Percentiles rank a stretch among this genome's conserved stretches.
phyloP scores from a whole-genome alignment of 2,329 filamentous ascomycete species.

The Penicillium sclerotiorum region DNA sequence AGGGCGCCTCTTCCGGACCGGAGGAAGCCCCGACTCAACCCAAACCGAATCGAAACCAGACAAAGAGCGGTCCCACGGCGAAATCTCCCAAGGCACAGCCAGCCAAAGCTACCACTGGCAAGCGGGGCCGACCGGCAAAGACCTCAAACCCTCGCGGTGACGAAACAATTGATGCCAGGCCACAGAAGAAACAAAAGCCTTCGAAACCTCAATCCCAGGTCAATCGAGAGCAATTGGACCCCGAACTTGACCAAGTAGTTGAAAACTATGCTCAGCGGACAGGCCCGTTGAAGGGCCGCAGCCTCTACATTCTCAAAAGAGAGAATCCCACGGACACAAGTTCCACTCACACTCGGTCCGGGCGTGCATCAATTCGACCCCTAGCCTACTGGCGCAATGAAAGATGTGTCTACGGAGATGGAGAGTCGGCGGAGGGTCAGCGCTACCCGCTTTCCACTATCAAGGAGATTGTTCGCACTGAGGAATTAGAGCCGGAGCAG shows the following conservation, averaged over 20 bases:
- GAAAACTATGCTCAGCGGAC: conserved; percentile 47
- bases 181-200: conserved; percentile 27
- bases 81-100: conserved; percentile 23
- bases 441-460: conserved; percentile 68
- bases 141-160: conserved; percentile 30
- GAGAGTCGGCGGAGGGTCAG: conserved; percentile 59
- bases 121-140: conserved; percentile 32
- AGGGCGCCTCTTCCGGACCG: conserved; percentile 20
- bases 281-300: conserved; percentile 51
- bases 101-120: conserved; percentile 29
- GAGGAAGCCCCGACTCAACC: no score
- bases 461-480: conserved; percentile 75
- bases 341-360: conserved; percentile 70
- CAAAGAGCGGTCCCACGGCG: conserved; percentile 17
- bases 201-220: conserved; percentile 25
- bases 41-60: conserved; percentile 21
- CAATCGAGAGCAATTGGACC: conserved; percentile 32
- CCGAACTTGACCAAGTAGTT: conserved; percentile 45
- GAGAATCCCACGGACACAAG: conserved; percentile 57
- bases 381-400: conserved; percentile 88
- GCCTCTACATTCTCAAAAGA: conserved; percentile 54
- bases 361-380: conserved; percentile 75
- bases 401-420: conserved; percentile 68
- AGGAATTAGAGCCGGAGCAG: conserved; percentile 58
- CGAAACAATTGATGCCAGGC: conserved; percentile 24